phyloP scores from a whole-genome alignment of 352 stramenopile genomes.

The Globisporangium carolinianum region DNA sequence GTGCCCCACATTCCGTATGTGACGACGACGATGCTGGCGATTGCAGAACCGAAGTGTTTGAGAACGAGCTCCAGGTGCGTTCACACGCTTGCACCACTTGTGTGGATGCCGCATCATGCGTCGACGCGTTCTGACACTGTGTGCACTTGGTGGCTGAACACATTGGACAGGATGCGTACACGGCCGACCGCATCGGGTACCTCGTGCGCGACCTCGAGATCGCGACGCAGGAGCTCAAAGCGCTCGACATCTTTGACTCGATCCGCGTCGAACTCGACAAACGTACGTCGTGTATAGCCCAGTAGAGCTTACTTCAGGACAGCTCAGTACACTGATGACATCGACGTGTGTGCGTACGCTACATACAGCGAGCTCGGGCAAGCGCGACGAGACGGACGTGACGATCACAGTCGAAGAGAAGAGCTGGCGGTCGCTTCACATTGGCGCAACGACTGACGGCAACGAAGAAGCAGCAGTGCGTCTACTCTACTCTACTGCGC shows the following conservation, averaged over 20 bases:
- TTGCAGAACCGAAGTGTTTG: slow-evolving; percentile 71
- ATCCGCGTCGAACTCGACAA: slow-evolving; percentile 78
- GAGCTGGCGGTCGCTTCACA: slow-evolving; percentile 76
- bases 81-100: neutral
- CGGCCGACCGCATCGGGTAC: slow-evolving; percentile 57
- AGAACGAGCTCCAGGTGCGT: slow-evolving; percentile 75
- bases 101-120: neutral
- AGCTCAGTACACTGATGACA: neutral
- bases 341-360: neutral
- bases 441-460: slow-evolving; percentile 79
- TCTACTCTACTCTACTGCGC: neutral
- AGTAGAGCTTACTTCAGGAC: too few relatives aligned
- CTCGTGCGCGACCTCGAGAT: slow-evolving; percentile 50
- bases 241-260: slow-evolving; percentile 80
- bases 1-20: neutral
- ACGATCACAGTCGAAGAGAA: slow-evolving; percentile 87
- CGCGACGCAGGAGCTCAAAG: slow-evolving; percentile 61
- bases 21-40: neutral
- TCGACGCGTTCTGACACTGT: neutral
- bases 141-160: neutral
- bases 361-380: slow-evolving; percentile 49
- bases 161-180: slow-evolving; percentile 39
- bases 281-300: slow-evolving; percentile 19
- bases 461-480: slow-evolving; percentile 77
- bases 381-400: slow-evolving; percentile 73